phyloP scores from a whole-genome alignment of 768 basidiomycete genomes.

The Agaricus subrufescens region DNA sequence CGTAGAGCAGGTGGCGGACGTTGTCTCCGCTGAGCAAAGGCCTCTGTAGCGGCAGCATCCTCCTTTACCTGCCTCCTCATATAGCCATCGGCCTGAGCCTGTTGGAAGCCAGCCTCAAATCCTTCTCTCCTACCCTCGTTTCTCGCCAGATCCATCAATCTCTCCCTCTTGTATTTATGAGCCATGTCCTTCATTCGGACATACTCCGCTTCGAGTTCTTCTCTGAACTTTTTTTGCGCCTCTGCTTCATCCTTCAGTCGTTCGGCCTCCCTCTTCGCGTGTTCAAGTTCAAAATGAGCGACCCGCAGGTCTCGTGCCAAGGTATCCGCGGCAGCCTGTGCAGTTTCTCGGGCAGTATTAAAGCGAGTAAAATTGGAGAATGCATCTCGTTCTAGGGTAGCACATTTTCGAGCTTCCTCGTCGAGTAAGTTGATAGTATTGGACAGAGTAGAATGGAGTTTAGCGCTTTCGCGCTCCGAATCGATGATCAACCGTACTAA shows the following conservation, averaged over 20 bases:
- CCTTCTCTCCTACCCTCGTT: constrained; percentile 55
- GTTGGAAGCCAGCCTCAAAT: constrained; percentile 43
- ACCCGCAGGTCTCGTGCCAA: constrained; percentile 32
- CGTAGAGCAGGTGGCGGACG: background rate
- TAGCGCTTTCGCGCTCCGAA: constrained; percentile 29
- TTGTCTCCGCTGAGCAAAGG: background rate
- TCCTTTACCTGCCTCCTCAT: constrained; percentile 14
- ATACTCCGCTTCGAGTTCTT: constrained; percentile 54
- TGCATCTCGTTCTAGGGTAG: constrained; percentile 30
- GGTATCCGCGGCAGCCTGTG: constrained; percentile 31
- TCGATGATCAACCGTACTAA: constrained; percentile 26
- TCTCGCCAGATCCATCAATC: constrained; percentile 45
- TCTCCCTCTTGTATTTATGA: constrained; percentile 45
- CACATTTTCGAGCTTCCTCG: constrained; percentile 27
- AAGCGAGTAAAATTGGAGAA: constrained; percentile 28
- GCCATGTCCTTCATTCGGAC: constrained; percentile 46
- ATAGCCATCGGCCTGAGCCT: constrained; percentile 27
- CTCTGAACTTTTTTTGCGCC: constrained; percentile 44
- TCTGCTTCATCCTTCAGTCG: constrained; percentile 47
- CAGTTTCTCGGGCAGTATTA: constrained; percentile 30
- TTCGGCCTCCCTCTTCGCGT: constrained; percentile 44
- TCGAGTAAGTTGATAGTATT: constrained; percentile 30
- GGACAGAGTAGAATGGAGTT: constrained; percentile 29
- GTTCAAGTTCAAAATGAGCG: constrained; percentile 34
- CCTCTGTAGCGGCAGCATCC: background rate